Base-by-base conservation (phyloP, 2,329 filamentous ascomycete species). In the Fusarium sp. region DNA sequence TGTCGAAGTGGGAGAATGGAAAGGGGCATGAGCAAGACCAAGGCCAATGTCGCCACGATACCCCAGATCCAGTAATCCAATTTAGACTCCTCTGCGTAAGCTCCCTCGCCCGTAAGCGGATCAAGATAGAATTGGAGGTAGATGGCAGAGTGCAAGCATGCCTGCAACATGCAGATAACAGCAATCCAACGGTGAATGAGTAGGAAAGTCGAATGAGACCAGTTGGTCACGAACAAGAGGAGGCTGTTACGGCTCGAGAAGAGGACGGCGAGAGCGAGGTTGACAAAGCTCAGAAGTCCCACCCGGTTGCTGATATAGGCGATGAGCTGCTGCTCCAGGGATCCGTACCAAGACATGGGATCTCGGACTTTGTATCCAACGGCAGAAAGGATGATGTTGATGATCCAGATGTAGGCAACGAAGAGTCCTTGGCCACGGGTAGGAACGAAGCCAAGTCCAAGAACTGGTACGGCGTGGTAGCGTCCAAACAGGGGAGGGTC, bases 161-260 rank as follows among this genome's bases (percentile, higher is more conserved):
- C 81, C 51, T 87, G 79, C 0, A 85, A 40, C 2, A 79, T 78
- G 44, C 77, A 80, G 10, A 86, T 74, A 34, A 78, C 71, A 1
- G 82, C 83, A 4, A 83, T 75, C 81, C 82, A 85, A n/a, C 83
- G 81, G 70, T 86, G 84, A 0, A 85, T 73, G 1, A 85, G 70
- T 6, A 85, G 59, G 65, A 77, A 85, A 1, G 84, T 85, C 1
- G 78, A 77, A 61, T 84, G 80, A 0, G 77, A 79, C 82, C 83
- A 85, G 65, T 82, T 78, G 0, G 84, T 84, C 3, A 84, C 44
- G 76, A 78, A 81, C 0, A 85, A 76, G 0, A 84, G 76, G 6
- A 85, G 23, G 62, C 83, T 84, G 71, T 86, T 85, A 0, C 84
- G 75, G 1, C 78, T 73, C 0, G 81, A 75, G 62, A 80, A 84